These are phyloP conservation scores for Camelina hispida DNA, from an alignment of 345 rosid species.

Conservation along the genomic window DNA sequence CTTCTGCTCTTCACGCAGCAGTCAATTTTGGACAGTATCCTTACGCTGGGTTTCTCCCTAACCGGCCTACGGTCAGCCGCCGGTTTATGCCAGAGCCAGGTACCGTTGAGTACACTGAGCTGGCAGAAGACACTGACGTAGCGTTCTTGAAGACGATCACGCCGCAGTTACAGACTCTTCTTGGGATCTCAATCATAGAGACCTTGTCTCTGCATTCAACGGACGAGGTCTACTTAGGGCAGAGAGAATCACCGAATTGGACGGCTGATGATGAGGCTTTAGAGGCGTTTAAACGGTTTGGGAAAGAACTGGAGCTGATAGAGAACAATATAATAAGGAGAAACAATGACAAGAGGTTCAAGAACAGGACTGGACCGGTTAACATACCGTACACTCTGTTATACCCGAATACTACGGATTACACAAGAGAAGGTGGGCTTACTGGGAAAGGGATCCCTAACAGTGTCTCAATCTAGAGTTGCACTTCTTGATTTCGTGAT, in stretches of 20 bases:
- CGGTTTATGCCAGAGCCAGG: constrained; percentile 94
- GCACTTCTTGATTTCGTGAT: constrained; percentile 7
- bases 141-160: constrained; percentile 87
- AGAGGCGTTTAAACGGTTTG: constrained; percentile 69
- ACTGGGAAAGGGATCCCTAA: constrained; percentile 93
- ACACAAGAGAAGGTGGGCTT: constrained; percentile 66
- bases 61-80: constrained; percentile 87
- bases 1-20: constrained; percentile 96
- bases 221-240: constrained; percentile 90
- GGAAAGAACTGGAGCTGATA: constrained; percentile 56
- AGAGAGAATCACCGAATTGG: constrained; percentile 74
- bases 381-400: constrained; percentile 80
- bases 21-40: constrained; percentile 97
- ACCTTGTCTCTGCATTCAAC: constrained; percentile 77
- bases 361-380: constrained; percentile 81
- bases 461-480: constrained; percentile 71
- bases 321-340: constrained; percentile 58
- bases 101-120: constrained; percentile 67
- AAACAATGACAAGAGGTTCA: constrained; percentile 66
- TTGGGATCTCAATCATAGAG: constrained; percentile 89
- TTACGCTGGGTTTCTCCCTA: constrained; percentile 94
- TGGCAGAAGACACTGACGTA: constrained; percentile 54
- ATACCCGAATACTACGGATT: constrained; percentile 72
- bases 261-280: constrained; percentile 70
- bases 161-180: constrained; percentile 83